Evolutionary conservation across 345 rosid genomes (phyloP).

Genomic region (Boechera stricta): DNA sequence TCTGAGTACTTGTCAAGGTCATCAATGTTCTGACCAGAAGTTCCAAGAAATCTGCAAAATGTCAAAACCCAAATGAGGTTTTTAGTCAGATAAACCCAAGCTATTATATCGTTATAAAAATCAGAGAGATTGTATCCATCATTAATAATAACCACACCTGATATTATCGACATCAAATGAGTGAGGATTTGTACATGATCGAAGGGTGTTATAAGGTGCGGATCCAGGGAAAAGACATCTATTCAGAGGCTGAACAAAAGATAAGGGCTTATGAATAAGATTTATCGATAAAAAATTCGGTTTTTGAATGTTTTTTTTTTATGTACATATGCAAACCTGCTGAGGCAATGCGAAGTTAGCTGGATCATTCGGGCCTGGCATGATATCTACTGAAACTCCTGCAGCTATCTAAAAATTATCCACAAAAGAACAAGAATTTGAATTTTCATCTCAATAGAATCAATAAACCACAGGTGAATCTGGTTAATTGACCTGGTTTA

Average conservation of each 20-base stretch:
- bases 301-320: not conserved
- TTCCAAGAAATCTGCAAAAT: slow-evolving; percentile 89
- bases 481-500: slow-evolving; percentile 70
- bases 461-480: not conserved
- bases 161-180: slow-evolving; percentile 85
- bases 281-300: not conserved
- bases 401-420: slow-evolving; percentile 75
- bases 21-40: slow-evolving; percentile 97
- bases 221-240: slow-evolving; percentile 96
- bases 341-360: slow-evolving; percentile 95
- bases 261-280: slow-evolving; percentile 26
- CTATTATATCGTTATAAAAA: not conserved
- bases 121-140: slow-evolving; percentile 1
- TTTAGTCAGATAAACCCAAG: slow-evolving; percentile 3
- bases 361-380: slow-evolving; percentile 94
- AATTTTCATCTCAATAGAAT: slow-evolving; percentile 14
- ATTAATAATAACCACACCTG: slow-evolving; percentile 50
- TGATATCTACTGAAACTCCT: slow-evolving; percentile 85
- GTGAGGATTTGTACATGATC: slow-evolving; percentile 95
- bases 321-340: slow-evolving; percentile 58
- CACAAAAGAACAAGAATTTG: slow-evolving; percentile 17
- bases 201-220: slow-evolving; percentile 79
- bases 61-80: slow-evolving; percentile 21
- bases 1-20: slow-evolving; percentile 93
- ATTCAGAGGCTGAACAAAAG: slow-evolving; percentile 72